These are phyloP conservation scores for Phytophthora megakarya DNA, from an alignment of 352 stramenopile genomes.

Conservation along the genomic window DNA sequence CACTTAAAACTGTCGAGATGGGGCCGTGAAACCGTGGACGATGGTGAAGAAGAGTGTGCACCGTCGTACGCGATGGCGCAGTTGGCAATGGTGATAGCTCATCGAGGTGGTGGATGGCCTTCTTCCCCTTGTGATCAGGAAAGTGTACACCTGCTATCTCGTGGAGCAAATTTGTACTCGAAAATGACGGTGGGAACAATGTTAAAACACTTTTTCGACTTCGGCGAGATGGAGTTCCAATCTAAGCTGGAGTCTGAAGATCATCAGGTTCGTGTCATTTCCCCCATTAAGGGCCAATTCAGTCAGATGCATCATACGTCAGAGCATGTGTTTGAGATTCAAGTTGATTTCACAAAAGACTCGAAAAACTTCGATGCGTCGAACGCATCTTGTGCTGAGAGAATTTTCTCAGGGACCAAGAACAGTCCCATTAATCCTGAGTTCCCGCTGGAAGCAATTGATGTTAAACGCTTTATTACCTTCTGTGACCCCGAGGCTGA, in stretches of 20 bases:
- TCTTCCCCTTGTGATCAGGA: constrained; percentile 68
- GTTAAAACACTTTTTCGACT: constrained; percentile 88
- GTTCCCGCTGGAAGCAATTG: constrained; percentile 71
- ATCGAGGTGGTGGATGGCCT: constrained; percentile 63
- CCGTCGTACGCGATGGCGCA: constrained; percentile 80
- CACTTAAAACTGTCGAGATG: constrained; percentile 87
- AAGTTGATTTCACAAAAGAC: constrained; percentile 19
- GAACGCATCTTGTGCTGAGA: constrained; percentile 81
- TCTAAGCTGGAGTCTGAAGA: constrained; percentile 57
- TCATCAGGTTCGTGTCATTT: constrained; percentile 58
- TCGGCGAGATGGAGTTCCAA: constrained; percentile 68
- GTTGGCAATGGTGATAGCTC: constrained; percentile 67
- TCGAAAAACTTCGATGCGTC: constrained; percentile 58
- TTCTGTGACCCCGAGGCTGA: constrained; percentile 71
- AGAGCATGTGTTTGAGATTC: constrained; percentile 37
- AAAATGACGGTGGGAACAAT: constrained; percentile 77
- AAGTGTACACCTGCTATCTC: constrained; percentile 69
- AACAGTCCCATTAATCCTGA: constrained; percentile 64
- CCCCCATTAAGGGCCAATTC: constrained; percentile 72
- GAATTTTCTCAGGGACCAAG: constrained; percentile 37
- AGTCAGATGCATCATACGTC: constrained; percentile 51
- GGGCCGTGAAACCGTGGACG: constrained; percentile 83
- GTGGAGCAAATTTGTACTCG: constrained; percentile 82
- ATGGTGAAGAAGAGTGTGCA: constrained; percentile 80
- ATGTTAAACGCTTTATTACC: constrained; percentile 72